Conservation (phyloP, 2,329 filamentous ascomycete species). For the Aspergillus glaucus region DNA sequence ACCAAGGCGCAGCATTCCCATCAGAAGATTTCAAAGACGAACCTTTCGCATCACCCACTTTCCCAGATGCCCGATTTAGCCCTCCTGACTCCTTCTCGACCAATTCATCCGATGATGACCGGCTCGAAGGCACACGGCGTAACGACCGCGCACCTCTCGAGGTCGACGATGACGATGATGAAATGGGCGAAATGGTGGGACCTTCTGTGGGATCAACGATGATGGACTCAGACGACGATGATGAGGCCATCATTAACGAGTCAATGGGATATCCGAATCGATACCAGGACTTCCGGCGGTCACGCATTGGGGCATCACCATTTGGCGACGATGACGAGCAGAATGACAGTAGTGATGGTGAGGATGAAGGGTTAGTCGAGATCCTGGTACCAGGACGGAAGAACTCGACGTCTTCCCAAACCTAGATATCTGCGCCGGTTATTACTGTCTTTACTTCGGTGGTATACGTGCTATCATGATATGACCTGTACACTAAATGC, state of each 20-base stretch:
- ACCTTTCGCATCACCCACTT: slow-evolving; percentile 27
- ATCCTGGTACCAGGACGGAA: slow-evolving; percentile 40
- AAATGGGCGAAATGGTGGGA: slow-evolving; percentile 45
- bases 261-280: slow-evolving; percentile 62
- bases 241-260: slow-evolving; percentile 53
- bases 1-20: slow-evolving; percentile 24
- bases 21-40: slow-evolving; percentile 27
- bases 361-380: slow-evolving; percentile 40
- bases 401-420: slow-evolving; percentile 16
- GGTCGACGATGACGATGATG: slow-evolving; percentile 50
- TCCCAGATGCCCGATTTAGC: slow-evolving; percentile 34
- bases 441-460: too few relatives aligned
- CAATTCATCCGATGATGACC: slow-evolving; percentile 38
- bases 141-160: slow-evolving; percentile 50
- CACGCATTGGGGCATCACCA: slow-evolving; percentile 24
- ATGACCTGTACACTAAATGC: background rate
- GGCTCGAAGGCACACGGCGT: slow-evolving; percentile 33
- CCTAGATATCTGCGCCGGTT: too few relatives aligned
- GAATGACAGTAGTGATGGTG: slow-evolving; percentile 38
- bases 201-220: slow-evolving; percentile 40
- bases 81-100: slow-evolving; percentile 34
- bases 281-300: slow-evolving; percentile 38
- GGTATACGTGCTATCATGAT: background rate
- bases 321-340: slow-evolving; percentile 32
- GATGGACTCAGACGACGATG: slow-evolving; percentile 47